Conservation (phyloP, 2,329 filamentous ascomycete species). For the Arthrobotrys conoides region DNA sequence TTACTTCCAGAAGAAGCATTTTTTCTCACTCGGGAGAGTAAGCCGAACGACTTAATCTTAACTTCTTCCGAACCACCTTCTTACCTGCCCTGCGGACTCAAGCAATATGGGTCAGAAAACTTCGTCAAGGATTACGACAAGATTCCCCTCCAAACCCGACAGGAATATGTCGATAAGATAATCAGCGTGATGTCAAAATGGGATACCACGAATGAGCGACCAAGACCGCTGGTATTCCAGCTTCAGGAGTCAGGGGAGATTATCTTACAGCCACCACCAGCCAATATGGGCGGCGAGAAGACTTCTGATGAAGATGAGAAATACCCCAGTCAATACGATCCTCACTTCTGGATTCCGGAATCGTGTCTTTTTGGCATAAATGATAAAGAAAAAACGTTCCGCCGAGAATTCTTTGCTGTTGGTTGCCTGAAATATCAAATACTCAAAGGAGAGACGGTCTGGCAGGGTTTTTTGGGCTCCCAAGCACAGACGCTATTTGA, state of each 20-base stretch:
- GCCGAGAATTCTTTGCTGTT: conserved; percentile 38
- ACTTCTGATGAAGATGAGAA: background rate
- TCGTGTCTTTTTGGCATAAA: conserved; percentile 20
- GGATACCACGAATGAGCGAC: background rate
- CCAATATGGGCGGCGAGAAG: background rate
- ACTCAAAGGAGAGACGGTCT: conserved; percentile 13
- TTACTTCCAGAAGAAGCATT: conserved; percentile 15
- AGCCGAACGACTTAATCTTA: background rate
- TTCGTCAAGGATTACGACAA: conserved; percentile 3
- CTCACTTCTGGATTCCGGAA: conserved; percentile 50
- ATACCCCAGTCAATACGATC: conserved; percentile 23
- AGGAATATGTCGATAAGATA: conserved; percentile 8
- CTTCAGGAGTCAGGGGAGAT: conserved; percentile 7
- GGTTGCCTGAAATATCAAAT: conserved; percentile 42
- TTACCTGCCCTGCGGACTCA: conserved; percentile 34
- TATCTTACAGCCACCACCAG: background rate
- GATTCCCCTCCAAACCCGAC: background rate
- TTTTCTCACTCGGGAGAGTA: background rate
- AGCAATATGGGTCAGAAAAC: background rate
- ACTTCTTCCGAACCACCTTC: background rate
- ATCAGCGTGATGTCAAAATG: conserved; percentile 15
- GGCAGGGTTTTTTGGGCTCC: background rate
- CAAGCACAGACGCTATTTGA: conserved; percentile 28
- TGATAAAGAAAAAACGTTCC: conserved; percentile 25
- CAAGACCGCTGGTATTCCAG: conserved; percentile 17